phyloP scores from a whole-genome alignment of 2,329 filamentous ascomycete genomes.

The Ceratocystis diversiconidia region DNA sequence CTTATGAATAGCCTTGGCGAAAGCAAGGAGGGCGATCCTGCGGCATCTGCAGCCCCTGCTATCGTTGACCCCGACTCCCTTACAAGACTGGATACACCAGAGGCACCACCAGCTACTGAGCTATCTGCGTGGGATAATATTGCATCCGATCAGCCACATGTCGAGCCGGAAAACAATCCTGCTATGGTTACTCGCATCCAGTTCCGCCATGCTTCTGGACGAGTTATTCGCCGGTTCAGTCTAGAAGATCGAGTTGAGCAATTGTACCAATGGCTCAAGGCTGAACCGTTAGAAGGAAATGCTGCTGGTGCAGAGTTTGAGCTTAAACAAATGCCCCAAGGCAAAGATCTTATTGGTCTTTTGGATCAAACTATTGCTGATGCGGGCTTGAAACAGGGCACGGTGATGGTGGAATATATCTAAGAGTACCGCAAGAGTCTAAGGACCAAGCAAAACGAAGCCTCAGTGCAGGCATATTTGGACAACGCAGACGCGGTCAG shows the following conservation, averaged over 20 bases:
- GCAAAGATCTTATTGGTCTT: constrained; percentile 66
- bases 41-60: constrained; percentile 24
- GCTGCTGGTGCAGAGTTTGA: constrained; percentile 72
- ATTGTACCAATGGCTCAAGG: constrained; percentile 95
- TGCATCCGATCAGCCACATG: constrained; percentile 55
- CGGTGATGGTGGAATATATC: constrained; percentile 86
- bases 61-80: constrained; percentile 75
- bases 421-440: constrained; percentile 33
- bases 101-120: constrained; percentile 28
- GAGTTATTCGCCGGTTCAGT: constrained; percentile 75
- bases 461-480: neutral
- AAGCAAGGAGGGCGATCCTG: constrained; percentile 30
- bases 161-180: constrained; percentile 59
- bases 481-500: too few relatives aligned
- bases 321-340: constrained; percentile 62
- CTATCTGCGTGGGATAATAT: constrained; percentile 51
- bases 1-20: constrained; percentile 62
- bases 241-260: constrained; percentile 62
- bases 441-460: neutral
- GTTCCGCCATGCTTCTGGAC: constrained; percentile 71
- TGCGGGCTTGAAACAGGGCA: constrained; percentile 79
- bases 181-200: constrained; percentile 75
- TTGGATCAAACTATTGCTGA: constrained; percentile 64
- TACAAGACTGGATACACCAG: constrained; percentile 45
- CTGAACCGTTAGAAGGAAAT: constrained; percentile 59